Evolutionary conservation across 1,284 basidiomycete genomes (phyloP).

Genomic region (Ceraceosorus guamensis): DNA sequence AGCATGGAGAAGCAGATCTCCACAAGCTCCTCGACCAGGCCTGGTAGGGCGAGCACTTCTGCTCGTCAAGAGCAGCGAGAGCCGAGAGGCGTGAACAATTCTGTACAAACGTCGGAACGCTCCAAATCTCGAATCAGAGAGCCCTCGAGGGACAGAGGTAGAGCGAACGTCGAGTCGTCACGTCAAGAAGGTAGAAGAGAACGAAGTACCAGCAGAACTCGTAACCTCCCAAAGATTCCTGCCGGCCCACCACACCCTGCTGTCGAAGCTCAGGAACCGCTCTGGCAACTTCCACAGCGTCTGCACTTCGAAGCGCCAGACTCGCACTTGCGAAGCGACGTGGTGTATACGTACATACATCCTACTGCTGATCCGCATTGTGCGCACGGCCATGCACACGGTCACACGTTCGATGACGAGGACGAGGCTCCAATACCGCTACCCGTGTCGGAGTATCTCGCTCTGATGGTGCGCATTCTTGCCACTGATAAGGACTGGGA

Average conservation of each 20-base stretch:
- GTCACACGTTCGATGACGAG: slow-evolving; percentile 10
- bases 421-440: slow-evolving; percentile 51
- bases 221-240: neutral
- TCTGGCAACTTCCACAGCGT: slow-evolving; percentile 75
- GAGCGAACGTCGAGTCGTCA: slow-evolving; percentile 51
- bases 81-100: slow-evolving; percentile 10
- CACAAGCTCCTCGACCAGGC: neutral
- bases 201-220: slow-evolving; percentile 56
- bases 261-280: slow-evolving; percentile 17
- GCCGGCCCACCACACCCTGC: neutral
- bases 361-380: slow-evolving; percentile 51
- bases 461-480: slow-evolving; percentile 63
- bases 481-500: slow-evolving; percentile 83
- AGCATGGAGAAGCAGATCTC: neutral
- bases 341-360: slow-evolving; percentile 49
- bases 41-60: neutral
- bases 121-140: slow-evolving; percentile 11
- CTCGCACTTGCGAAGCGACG: slow-evolving; percentile 52
- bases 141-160: slow-evolving; percentile 43
- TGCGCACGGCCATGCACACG: slow-evolving; percentile 20
- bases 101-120: neutral
- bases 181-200: slow-evolving; percentile 57
- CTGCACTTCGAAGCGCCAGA: slow-evolving; percentile 61
- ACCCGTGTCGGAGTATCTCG: slow-evolving; percentile 72
- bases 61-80: neutral